phyloP scores from a whole-genome alignment of 495 filamentous ascomycete species.

The Lasiosphaeria miniovina region DNA sequence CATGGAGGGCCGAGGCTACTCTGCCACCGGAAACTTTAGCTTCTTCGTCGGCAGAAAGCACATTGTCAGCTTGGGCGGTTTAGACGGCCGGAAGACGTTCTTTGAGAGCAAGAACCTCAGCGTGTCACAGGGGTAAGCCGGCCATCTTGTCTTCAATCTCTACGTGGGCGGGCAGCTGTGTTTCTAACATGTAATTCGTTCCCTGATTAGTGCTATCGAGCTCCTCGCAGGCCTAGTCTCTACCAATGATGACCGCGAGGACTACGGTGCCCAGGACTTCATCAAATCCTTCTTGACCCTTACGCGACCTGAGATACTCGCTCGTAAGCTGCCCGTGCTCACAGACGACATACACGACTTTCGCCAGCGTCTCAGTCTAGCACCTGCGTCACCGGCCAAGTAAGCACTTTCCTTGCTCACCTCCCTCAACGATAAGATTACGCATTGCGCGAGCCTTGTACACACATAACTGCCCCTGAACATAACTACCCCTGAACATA shows the following conservation, averaged over 20 bases:
- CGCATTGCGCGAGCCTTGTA: neutral
- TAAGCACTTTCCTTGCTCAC: neutral
- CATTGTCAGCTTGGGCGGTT: constrained; percentile 40
- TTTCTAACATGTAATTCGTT: neutral
- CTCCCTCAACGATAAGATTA: neutral
- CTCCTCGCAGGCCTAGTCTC: neutral
- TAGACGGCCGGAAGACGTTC: constrained; percentile 38
- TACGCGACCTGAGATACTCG: neutral
- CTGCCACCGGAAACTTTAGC: constrained; percentile 40
- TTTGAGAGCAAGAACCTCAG: constrained; percentile 42
- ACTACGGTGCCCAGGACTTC: neutral
- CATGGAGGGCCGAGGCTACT: neutral
- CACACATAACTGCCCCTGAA: neutral
- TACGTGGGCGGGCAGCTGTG: neutral
- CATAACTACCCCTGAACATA: too few species aligned
- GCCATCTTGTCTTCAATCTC: neutral
- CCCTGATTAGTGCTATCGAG: neutral
- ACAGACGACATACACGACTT: neutral
- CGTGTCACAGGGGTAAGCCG: constrained; percentile 38
- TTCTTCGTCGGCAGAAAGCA: constrained; percentile 47
- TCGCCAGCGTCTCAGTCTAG: neutral
- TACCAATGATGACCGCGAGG: neutral
- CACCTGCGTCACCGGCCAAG: neutral
- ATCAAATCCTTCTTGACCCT: neutral
- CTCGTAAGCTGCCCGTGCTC: neutral